phyloP scores from a whole-genome alignment of 1,284 basidiomycete species.

The Heterobasidion occidentale region DNA sequence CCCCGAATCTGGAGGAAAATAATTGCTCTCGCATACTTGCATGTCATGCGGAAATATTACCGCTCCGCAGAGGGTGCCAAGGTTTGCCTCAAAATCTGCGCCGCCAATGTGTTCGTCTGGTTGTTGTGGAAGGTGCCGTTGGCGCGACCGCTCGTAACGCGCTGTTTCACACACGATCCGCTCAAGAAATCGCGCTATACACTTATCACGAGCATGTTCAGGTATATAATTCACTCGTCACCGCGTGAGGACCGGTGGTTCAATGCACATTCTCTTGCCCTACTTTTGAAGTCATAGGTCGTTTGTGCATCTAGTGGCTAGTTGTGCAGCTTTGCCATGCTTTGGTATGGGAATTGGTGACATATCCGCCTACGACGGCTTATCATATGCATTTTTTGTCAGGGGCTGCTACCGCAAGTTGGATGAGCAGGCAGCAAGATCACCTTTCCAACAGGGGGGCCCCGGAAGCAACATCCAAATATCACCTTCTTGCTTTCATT shows the following conservation, averaged over 20 bases:
- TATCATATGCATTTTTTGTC: slow-evolving; percentile 7
- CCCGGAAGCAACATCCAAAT: not conserved
- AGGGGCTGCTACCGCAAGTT: not conserved
- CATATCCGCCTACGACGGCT: too few relatives aligned
- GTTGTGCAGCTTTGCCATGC: slow-evolving; percentile 62
- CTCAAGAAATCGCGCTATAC: not conserved
- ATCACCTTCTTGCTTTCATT: not conserved
- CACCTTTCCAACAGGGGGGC: not conserved
- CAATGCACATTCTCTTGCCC: too few relatives aligned
- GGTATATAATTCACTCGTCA: not conserved
- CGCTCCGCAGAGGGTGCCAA: not conserved
- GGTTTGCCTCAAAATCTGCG: not conserved
- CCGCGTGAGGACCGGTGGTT: too few relatives aligned
- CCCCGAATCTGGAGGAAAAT: too few relatives aligned
- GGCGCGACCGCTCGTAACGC: not conserved
- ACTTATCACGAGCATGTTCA: not conserved
- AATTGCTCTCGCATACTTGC: too few relatives aligned
- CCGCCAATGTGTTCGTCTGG: not conserved
- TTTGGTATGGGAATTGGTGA: slow-evolving; percentile 40
- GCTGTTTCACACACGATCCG: not conserved
- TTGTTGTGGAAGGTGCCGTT: not conserved
- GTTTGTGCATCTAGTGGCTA: slow-evolving; percentile 55
- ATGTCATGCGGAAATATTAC: not conserved
- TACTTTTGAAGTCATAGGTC: slow-evolving; percentile 41
- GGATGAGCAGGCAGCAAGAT: not conserved